Evolutionary conservation across 2,329 filamentous ascomycete genomes (phyloP).

Genomic region (Penicillium fuscoglaucum): DNA sequence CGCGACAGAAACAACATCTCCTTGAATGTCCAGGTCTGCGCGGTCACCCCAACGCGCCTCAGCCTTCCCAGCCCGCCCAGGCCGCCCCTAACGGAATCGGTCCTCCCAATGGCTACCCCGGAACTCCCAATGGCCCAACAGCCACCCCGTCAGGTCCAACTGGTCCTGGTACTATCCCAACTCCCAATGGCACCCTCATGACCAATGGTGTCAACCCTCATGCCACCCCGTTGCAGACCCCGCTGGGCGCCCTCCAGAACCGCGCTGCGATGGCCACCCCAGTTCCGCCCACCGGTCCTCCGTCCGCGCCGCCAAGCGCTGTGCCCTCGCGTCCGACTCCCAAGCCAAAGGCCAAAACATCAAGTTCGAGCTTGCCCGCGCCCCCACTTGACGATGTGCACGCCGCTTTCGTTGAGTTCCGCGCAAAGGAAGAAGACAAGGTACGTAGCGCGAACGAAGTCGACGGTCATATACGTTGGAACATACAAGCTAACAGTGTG

Average conservation of each 20-base stretch:
- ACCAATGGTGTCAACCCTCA: slow-evolving; percentile 47
- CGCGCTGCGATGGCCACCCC: slow-evolving; percentile 44
- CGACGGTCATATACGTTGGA: neutral
- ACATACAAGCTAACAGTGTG: slow-evolving; percentile 7
- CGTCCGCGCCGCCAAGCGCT: slow-evolving; percentile 33
- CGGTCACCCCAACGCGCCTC: slow-evolving; percentile 47
- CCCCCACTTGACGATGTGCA: slow-evolving; percentile 52
- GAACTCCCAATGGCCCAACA: slow-evolving; percentile 43
- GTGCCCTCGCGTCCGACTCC: slow-evolving; percentile 40
- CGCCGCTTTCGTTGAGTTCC: slow-evolving; percentile 51
- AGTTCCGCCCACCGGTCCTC: slow-evolving; percentile 33
- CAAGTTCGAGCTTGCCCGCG: slow-evolving; percentile 45
- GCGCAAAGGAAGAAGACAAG: slow-evolving; percentile 50
- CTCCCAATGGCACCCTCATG: slow-evolving; percentile 46
- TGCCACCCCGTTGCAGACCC: slow-evolving; percentile 45
- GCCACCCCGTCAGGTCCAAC: slow-evolving; percentile 36
- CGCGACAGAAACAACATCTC: slow-evolving; percentile 53
- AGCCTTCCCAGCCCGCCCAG: slow-evolving; percentile 42
- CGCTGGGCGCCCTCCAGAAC: slow-evolving; percentile 42
- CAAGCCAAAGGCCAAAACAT: slow-evolving; percentile 41
- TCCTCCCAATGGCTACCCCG: slow-evolving; percentile 45
- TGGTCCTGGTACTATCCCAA: slow-evolving; percentile 39
- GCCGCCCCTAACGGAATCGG: slow-evolving; percentile 43
- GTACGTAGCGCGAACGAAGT: slow-evolving; percentile 31
- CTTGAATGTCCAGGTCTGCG: slow-evolving; percentile 52